These are phyloP conservation scores for Nadsonia commutata DNA, from an alignment of 1,139 yeast species.

Conservation along the genomic window DNA sequence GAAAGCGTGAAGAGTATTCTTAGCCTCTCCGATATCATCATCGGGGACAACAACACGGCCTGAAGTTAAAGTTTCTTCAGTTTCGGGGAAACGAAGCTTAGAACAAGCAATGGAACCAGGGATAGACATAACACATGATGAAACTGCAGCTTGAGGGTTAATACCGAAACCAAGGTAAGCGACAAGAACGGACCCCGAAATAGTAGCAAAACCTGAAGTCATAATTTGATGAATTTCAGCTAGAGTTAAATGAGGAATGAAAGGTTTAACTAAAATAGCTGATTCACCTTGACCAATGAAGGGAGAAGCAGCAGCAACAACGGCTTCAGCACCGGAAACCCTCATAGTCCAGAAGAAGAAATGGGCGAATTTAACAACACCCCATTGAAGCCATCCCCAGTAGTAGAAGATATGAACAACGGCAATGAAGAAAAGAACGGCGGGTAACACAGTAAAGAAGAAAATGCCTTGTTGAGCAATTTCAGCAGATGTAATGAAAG, in stretches of 20 bases:
- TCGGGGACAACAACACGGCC: conserved; percentile 37
- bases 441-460: conserved; percentile 46
- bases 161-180: conserved; percentile 53
- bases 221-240: conserved; percentile 54
- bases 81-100: conserved; percentile 49
- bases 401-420: conserved; percentile 48
- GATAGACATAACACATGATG: conserved; percentile 58
- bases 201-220: conserved; percentile 55
- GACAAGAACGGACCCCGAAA: conserved; percentile 51
- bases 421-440: conserved; percentile 54
- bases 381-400: conserved; percentile 50
- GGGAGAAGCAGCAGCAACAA: conserved; percentile 57
- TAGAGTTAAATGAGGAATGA: conserved; percentile 44
- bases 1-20: conserved; percentile 48
- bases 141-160: conserved; percentile 48
- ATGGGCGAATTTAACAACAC: conserved; percentile 40
- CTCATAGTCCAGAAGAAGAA: conserved; percentile 49
- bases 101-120: conserved; percentile 54
- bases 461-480: conserved; percentile 32
- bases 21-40: conserved; percentile 31
- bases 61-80: conserved; percentile 39
- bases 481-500: conserved; percentile 36
- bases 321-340: conserved; percentile 53
- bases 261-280: conserved; percentile 47
- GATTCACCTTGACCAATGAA: conserved; percentile 58